Evolutionary conservation across 2,329 filamentous ascomycete genomes (phyloP), one percentile per base, ranked within the genome.

Genomic region (Penicillium sp.): DNA sequence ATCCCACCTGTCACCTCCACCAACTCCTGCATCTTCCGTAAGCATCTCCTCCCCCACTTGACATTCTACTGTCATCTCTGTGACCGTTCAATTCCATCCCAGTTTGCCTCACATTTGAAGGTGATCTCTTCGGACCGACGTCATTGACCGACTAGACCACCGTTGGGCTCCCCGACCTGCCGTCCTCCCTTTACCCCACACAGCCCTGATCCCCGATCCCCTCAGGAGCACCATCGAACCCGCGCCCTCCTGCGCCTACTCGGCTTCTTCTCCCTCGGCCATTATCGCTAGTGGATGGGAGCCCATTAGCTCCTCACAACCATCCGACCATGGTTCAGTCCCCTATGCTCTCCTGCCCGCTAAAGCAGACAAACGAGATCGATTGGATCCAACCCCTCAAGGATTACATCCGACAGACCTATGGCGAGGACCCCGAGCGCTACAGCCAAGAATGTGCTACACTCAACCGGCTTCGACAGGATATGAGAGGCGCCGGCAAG

Each of bases 401-500:
- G 81, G 82, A 84, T 65, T 97, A 98, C 81, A 99, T 99, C 70
- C 87, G 92, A 66, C 85, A 92, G 69, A 96, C 90, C 24, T 97
- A 99, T 75, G 93, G 93, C 75, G 95, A 99, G 78, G 94, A 98
- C 74, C 94, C 95, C 31, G 95, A 99, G 76, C 87, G 92, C 69
- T 99, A 99, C 81, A 86, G 88, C 54, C 92, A 98, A 77, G 95
- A 99, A 83, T 98, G 95, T 81, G 88, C 87, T 43, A 96, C 92
- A 39, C 86, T 99, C 76, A 96, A 98, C 79, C 88, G 95, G 46
- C 81, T 99, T 78, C 88, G 95, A 70, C 96, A 99, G 85, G 96
- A 99, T 74, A 97, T 99, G 91, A 87, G 96, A 73, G 95, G 96
- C 36, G 95, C 95, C 35, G 94, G 95, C 22, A 96, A 96, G 78